These are phyloP conservation scores for Monosporascus sp. DNA, from an alignment of 2,329 filamentous ascomycete genomes.

Conservation along the genomic window DNA sequence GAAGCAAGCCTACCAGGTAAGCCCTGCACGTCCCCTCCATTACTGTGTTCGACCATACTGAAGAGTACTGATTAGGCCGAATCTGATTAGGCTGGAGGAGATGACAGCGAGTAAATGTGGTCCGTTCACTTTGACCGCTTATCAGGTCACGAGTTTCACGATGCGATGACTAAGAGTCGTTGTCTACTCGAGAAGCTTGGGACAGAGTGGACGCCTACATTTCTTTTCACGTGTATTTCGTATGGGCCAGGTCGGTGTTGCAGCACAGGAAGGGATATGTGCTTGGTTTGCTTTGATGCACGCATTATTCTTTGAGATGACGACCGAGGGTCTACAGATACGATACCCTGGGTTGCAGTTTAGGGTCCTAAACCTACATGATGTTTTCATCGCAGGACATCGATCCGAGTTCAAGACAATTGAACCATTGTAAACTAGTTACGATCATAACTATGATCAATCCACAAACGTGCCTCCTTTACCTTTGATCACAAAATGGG, in stretches of 20 bases:
- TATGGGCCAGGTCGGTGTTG: constrained; percentile 29
- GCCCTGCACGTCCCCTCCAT: constrained; percentile 25
- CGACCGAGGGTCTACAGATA: constrained; percentile 1
- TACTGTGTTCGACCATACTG: constrained; percentile 10
- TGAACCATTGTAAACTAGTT: neutral
- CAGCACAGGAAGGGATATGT: constrained; percentile 26
- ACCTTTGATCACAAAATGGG: no score
- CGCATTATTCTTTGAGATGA: constrained; percentile 13
- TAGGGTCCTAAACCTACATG: neutral
- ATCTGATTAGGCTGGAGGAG: constrained; percentile 49
- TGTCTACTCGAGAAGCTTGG: constrained; percentile 15
- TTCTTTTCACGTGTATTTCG: constrained; percentile 25
- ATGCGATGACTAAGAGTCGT: constrained; percentile 22
- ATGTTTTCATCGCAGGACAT: neutral
- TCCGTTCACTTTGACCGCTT: constrained; percentile 5
- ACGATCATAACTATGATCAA: neutral
- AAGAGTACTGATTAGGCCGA: constrained; percentile 24
- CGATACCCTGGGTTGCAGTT: neutral
- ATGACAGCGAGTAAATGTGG: constrained; percentile 37
- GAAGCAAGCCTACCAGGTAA: constrained; percentile 89
- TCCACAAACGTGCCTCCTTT: neutral
- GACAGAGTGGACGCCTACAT: constrained; percentile 18
- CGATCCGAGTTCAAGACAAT: neutral
- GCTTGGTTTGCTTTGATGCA: constrained; percentile 21
- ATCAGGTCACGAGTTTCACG: constrained; percentile 19